Evolutionary conservation across 495 filamentous ascomycete species (phyloP), one percentile per base, ranked within the genome.

Genomic region (Trichocladium antarcticum): DNA sequence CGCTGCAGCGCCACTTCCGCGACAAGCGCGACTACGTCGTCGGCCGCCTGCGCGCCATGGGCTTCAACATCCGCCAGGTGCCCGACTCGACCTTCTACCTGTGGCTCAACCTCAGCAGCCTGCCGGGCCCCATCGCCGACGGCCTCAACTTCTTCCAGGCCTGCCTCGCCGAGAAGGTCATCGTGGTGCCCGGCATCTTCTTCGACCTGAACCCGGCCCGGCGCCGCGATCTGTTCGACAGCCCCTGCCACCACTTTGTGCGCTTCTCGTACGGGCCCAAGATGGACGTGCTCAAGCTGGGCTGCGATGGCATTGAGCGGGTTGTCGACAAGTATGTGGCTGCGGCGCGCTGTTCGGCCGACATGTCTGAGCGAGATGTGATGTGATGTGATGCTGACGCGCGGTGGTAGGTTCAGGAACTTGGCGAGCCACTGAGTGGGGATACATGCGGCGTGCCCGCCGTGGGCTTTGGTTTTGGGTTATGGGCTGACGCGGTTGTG

Each of bases 111-210:
- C 64, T 74, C 37, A 69, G 75, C 58, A 69, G 71, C 52, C 66
- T 89, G 5, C 85, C 85, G 1, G 78, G 77, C 16, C 80, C 76
- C 49, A 92, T 97, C 64, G 81, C 81, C 45, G 90, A 95, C 63
- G 90, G 90, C 2, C 68, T 97, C 59, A 95, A 93, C 65, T 97
- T 97, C 77, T 95, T 97, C 77, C 82, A 90, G 62, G 86, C 86
- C 22, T 89, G 92, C 56, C 67, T 97, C 34, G 76, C 83, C 55
- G 86, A 95, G 74, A 92, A 90, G 73, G 85, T 92, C 50, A 94
- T 95, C 56, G 88, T 95, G 3, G 90, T 95, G 0, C 89, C 90
- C 0, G 90, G 90, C 38, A 96, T 97, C 62, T 87, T 87, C 65
- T 86, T 87, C 54, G 83, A 97, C 58, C 64, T 97, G 57, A 96